Conservation (phyloP, 805 yeast species). For the Saturnispora ahearnii region DNA sequence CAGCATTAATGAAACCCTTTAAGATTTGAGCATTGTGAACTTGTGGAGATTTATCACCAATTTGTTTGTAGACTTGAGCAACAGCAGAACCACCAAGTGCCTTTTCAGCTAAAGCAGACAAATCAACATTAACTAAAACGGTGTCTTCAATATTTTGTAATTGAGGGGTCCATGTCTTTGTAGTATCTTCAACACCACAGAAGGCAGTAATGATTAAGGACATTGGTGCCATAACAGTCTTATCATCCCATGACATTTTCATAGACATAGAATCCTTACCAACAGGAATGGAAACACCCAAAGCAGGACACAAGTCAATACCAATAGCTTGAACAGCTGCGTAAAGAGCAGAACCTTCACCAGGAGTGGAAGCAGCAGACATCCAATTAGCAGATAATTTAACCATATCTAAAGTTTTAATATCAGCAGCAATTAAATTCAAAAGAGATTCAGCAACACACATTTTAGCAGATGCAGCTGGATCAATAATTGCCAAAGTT, state of each 20-base stretch:
- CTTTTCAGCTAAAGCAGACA: slow-evolving; percentile 44
- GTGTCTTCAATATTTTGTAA: slow-evolving; percentile 44
- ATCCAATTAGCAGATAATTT: slow-evolving; percentile 98
- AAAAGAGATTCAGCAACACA: slow-evolving; percentile 90
- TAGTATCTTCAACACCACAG: slow-evolving; percentile 75
- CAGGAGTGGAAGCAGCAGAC: slow-evolving; percentile 92
- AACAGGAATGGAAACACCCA: slow-evolving; percentile 90
- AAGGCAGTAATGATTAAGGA: slow-evolving; percentile 88
- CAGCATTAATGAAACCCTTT: slow-evolving; percentile 60
- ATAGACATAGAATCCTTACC: slow-evolving; percentile 99
- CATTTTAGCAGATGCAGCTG: slow-evolving; percentile 89
- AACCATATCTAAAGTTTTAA: slow-evolving; percentile 61
- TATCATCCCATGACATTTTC: slow-evolving; percentile 96
- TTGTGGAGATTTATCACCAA: slow-evolving; percentile 76
- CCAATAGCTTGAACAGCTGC: slow-evolving; percentile 98
- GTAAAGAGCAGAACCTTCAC: slow-evolving; percentile 91
- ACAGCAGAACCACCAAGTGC: slow-evolving; percentile 90
- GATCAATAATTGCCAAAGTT: slow-evolving; percentile 73
- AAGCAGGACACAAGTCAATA: slow-evolving; percentile 83
- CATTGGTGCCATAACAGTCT: slow-evolving; percentile 92
- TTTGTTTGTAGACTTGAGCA: slow-evolving; percentile 85
- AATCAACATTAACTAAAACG: slow-evolving; percentile 69
- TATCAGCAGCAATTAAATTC: slow-evolving; percentile 84
- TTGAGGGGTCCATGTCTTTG: slow-evolving; percentile 93
- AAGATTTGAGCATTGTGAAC: slow-evolving; percentile 61